phyloP scores from a whole-genome alignment of 805 yeast species.

The Saturnispora zaruensis region DNA sequence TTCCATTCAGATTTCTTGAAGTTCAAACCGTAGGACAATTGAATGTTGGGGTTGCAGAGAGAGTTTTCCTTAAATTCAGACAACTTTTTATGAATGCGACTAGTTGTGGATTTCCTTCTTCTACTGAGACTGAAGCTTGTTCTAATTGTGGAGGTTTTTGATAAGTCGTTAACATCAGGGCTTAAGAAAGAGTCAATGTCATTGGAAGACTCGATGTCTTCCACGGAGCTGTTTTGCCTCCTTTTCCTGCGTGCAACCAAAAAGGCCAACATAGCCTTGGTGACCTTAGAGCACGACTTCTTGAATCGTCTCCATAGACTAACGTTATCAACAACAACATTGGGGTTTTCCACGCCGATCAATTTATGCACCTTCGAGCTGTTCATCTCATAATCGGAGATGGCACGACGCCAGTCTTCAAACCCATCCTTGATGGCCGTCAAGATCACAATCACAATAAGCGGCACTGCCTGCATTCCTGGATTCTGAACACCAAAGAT shows the following conservation, averaged over 20 bases:
- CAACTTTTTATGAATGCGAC: conserved; percentile 12
- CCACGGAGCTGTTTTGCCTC: background rate
- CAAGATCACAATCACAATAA: conserved; percentile 65
- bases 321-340: conserved; percentile 46
- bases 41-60: conserved; percentile 26
- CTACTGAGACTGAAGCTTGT: conserved; percentile 4
- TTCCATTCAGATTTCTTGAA: conserved; percentile 44
- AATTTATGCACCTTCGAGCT: conserved; percentile 54
- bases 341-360: conserved; percentile 46
- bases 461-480: conserved; percentile 70
- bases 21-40: conserved; percentile 27
- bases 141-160: background rate
- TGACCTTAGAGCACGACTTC: conserved; percentile 37
- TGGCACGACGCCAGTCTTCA: conserved; percentile 63
- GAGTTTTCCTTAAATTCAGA: conserved; percentile 22
- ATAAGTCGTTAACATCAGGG: background rate
- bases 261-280: conserved; percentile 8
- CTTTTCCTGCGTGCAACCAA: conserved; percentile 12
- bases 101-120: background rate
- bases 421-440: conserved; percentile 73
- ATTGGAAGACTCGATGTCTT: background rate
- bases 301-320: conserved; percentile 63
- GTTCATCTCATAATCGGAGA: conserved; percentile 60
- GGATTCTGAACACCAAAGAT: conserved; percentile 70
- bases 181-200: conserved; percentile 6